Conservation (phyloP, 2,329 filamentous ascomycete species). For the Bretziella fagacearum region DNA sequence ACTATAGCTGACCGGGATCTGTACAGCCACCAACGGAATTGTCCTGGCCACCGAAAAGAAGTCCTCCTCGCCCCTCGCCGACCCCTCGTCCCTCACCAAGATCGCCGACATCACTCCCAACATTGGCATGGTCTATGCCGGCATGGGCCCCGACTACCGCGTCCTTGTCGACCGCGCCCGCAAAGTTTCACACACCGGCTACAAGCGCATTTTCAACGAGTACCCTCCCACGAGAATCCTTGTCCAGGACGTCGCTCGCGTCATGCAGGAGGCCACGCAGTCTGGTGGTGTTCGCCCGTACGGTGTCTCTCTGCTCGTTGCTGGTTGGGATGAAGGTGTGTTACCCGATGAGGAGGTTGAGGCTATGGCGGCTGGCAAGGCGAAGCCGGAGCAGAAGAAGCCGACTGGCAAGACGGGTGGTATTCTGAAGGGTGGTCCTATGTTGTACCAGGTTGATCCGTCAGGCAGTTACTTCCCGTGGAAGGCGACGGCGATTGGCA, state of each 20-base stretch:
- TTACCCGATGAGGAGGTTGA: conserved; percentile 63
- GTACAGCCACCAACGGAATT: conserved; percentile 85
- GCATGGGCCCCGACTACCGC: conserved; percentile 97
- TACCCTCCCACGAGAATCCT: conserved; percentile 99
- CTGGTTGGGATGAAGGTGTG: conserved; percentile 94
- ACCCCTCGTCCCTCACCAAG: conserved; percentile 87
- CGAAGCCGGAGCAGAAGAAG: conserved; percentile 49
- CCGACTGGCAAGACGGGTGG: conserved; percentile 77
- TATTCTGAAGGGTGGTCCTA: conserved; percentile 87
- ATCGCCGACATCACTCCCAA: conserved; percentile 96
- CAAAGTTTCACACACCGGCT: conserved; percentile 93
- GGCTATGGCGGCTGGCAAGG: conserved; percentile 29
- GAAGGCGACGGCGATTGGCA: conserved; percentile 98
- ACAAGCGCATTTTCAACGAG: conserved; percentile 99
- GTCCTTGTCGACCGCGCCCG: conserved; percentile 94
- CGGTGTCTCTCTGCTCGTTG: conserved; percentile 86
- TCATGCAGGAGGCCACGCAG: conserved; percentile 98
- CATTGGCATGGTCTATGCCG: conserved; percentile 98
- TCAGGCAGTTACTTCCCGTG: conserved; percentile 97
- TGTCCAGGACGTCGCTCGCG: conserved; percentile 91
- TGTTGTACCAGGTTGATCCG: conserved; percentile 98
- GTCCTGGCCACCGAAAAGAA: conserved; percentile 99
- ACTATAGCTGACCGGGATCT: conserved; percentile 16
- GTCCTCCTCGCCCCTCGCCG: conserved; percentile 91
- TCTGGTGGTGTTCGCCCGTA: conserved; percentile 94